phyloP scores from a whole-genome alignment of 495 filamentous ascomycete genomes.

The Neurospora hispaniola region DNA sequence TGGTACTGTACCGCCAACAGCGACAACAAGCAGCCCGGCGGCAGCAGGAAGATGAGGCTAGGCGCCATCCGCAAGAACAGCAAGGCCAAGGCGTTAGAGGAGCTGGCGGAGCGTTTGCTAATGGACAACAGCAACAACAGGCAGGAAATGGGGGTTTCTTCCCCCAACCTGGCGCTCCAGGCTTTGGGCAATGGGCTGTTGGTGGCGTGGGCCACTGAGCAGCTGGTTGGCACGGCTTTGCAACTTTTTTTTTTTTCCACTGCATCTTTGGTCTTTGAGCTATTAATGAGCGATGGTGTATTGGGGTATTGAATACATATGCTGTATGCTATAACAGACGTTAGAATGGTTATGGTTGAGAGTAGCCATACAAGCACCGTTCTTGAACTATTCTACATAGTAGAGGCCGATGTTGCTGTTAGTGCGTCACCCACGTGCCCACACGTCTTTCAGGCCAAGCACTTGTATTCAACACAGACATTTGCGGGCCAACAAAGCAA shows the following conservation, averaged over 20 bases:
- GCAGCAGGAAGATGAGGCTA: slow-evolving; percentile 27
- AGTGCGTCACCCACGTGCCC: background rate
- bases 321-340: background rate
- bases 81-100: slow-evolving; percentile 31
- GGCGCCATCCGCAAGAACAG: slow-evolving; percentile 19
- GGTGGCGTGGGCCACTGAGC: slow-evolving; percentile 66
- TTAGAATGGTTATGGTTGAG: background rate
- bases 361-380: background rate
- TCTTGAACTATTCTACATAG: background rate
- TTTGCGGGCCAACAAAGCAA: too few species aligned
- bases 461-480: too few species aligned
- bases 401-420: background rate
- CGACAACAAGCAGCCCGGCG: slow-evolving; percentile 46
- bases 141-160: slow-evolving; percentile 55
- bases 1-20: slow-evolving; percentile 78
- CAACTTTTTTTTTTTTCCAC: background rate
- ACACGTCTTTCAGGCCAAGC: background rate
- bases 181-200: slow-evolving; percentile 61
- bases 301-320: background rate
- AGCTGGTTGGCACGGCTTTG: background rate
- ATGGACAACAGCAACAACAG: slow-evolving; percentile 5
- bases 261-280: background rate
- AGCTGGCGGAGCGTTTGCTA: background rate
- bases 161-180: slow-evolving; percentile 59
- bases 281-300: background rate